These are phyloP conservation scores for Salvia hispanica DNA, from an alignment of 257 asterid species.

Conservation along the genomic window DNA sequence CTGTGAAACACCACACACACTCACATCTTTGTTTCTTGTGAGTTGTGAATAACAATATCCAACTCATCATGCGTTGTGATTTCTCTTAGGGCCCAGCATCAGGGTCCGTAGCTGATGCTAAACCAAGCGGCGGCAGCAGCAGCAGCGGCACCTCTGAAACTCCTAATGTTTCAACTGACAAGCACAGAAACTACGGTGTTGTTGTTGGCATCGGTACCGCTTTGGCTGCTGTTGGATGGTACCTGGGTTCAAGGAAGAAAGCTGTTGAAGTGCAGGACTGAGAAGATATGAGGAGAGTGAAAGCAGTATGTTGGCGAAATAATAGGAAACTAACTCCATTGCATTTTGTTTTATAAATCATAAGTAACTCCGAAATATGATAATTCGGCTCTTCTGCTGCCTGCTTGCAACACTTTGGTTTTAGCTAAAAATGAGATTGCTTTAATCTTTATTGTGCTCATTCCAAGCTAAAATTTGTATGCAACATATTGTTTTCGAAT, in stretches of 20 bases:
- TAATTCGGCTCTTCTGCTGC: conserved; percentile 13
- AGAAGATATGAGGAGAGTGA: conserved; percentile 18
- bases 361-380: conserved; percentile 17
- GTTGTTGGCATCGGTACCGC: conserved; percentile 61
- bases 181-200: conserved; percentile 71
- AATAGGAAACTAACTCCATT: conserved; percentile 38
- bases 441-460: conserved; percentile 11
- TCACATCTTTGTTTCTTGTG: neutral
- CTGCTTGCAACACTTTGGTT: neutral
- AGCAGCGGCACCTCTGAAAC: conserved; percentile 46
- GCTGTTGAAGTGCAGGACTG: conserved; percentile 66
- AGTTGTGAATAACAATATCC: conserved; percentile 1
- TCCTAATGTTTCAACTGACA: conserved; percentile 64
- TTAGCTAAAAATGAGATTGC: conserved; percentile 9
- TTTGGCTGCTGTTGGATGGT: conserved; percentile 77
- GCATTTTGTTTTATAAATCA: conserved; percentile 26
- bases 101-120: conserved; percentile 61
- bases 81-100: conserved; percentile 71
- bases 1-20: neutral
- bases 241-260: conserved; percentile 55
- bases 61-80: conserved; percentile 26
- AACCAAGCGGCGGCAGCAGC: conserved; percentile 40
- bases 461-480: too few relatives aligned
- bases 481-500: too few relatives aligned
- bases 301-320: conserved; percentile 1